Base-by-base conservation (phyloP, 352 stramenopile species). In the Pythium aristosporum region DNA sequence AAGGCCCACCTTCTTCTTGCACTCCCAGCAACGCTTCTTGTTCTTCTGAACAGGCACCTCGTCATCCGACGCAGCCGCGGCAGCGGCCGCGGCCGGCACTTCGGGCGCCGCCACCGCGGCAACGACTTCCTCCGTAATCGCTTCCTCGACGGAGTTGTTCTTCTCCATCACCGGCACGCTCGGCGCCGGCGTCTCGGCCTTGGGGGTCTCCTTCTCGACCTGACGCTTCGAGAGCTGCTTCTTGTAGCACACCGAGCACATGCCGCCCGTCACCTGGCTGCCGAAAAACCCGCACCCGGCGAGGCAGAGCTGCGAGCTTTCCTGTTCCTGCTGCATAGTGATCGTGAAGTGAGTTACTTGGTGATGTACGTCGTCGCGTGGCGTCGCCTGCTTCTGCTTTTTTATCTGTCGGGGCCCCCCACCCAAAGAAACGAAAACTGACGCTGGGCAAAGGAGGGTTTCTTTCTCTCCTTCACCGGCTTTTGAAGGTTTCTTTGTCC, bases 1-100 rank as follows among this genome's bases (percentile, higher is more conserved):
- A 7, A 96, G 75, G 0, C 90, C 88, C 20, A 96, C 83, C 72
- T 97, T 97, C 75, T 96, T 96, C 74, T 90, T 93, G 80, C 90
- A 97, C 60, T 92, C 81, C 78, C 87, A 96, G 79, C 90, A 97
- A 28, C 87, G 82, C 65, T 92, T 94, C 62, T 91, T 88, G 75
- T 96, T 97, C 74, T 92, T 96, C 77, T 97, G 90, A 48, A 92
- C 74, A 23, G 69, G 63, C 50, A 79, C 82, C 20, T 74, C 72
- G 5, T 72, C 62, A 12, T 69, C 52, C 0, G 50, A 48, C 0
- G 50, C 55, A 10, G 61, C 47, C 43, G 74, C 72, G 6, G 76
- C 76, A 34, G 58, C 57, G 0, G 65, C 39, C 18, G 54, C 39
- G 16, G 54, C 58, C 3, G 25, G 25, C 7, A 41, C 65, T 6